A percentile compares a stretch with the other conserved stretches of the same genome.
Conservation (phyloP, 2,329 filamentous ascomycete genomes). For the Hymenotorrendiella dingleyae region DNA sequence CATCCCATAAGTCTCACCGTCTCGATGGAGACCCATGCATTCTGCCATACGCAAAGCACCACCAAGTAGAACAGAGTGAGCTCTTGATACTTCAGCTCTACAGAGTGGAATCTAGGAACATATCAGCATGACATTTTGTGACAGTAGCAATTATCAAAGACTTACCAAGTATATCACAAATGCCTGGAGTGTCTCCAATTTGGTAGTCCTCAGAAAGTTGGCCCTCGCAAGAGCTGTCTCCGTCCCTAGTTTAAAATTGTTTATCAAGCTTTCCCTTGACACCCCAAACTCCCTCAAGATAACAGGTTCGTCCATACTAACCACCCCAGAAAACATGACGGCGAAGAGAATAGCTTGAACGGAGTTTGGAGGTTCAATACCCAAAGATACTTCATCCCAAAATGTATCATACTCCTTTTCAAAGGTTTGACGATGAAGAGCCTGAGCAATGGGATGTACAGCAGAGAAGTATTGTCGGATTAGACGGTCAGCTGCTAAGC, state of each 20-base stretch:
- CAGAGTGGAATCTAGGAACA: slow-evolving; percentile 60
- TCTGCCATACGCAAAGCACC: slow-evolving; percentile 69
- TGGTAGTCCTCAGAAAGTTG: slow-evolving; percentile 65
- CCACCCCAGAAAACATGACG: slow-evolving; percentile 61
- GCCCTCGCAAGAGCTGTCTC: slow-evolving; percentile 63
- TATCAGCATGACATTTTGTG: not conserved
- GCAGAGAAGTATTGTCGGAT: slow-evolving; percentile 61
- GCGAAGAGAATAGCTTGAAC: slow-evolving; percentile 65
- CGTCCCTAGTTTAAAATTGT: slow-evolving; percentile 58
- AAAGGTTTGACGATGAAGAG: slow-evolving; percentile 60
- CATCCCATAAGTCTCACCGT: slow-evolving; percentile 56
- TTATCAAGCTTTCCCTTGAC: slow-evolving; percentile 50
- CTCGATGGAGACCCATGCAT: slow-evolving; percentile 71
- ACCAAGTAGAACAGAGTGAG: slow-evolving; percentile 66
- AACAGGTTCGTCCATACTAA: slow-evolving; percentile 55
- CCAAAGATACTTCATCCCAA: slow-evolving; percentile 54
- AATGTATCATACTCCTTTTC: slow-evolving; percentile 59
- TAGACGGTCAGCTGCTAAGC: slow-evolving; percentile 52
- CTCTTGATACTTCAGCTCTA: slow-evolving; percentile 63
- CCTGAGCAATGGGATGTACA: slow-evolving; percentile 63
- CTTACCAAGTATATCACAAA: slow-evolving; percentile 71
- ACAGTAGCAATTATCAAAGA: slow-evolving; percentile 10
- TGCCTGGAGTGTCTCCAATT: slow-evolving; percentile 68
- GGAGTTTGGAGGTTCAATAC: slow-evolving; percentile 56
- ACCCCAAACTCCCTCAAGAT: slow-evolving; percentile 49